Conservation (phyloP, 1,284 basidiomycete species). For the Microbotryum violaceum region DNA sequence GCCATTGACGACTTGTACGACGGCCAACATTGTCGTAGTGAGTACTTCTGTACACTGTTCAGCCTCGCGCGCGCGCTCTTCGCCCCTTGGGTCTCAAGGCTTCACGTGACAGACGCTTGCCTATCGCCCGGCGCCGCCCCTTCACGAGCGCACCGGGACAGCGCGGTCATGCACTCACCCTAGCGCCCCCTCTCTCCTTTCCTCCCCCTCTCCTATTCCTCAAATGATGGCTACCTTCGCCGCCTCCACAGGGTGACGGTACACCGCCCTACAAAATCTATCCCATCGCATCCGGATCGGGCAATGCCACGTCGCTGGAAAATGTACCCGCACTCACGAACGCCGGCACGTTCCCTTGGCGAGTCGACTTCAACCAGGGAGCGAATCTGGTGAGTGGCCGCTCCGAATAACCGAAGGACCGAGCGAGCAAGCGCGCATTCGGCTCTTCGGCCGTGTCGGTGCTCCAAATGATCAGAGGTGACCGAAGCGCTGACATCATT, state of each 20-base stretch:
- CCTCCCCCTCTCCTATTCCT: background rate
- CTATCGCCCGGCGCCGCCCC: no score
- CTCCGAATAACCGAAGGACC: no score
- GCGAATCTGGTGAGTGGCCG: conserved; percentile 19
- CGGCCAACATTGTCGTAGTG: conserved; percentile 17
- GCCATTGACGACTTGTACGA: conserved; percentile 14
- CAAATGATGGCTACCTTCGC: background rate
- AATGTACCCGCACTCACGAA: conserved; percentile 1
- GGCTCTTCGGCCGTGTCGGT: no score
- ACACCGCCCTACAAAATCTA: conserved; percentile 13
- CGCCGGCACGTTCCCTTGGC: conserved; percentile 1
- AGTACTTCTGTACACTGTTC: background rate
- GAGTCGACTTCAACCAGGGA: conserved; percentile 12
- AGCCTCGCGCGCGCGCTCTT: background rate
- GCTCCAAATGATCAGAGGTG: no score
- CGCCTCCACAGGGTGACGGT: conserved; percentile 14
- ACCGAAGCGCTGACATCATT: no score
- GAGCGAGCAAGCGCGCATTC: no score
- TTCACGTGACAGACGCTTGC: no score
- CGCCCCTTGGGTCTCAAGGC: no score
- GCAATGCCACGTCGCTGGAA: conserved; percentile 8
- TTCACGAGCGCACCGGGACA: no score
- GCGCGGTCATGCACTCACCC: background rate
- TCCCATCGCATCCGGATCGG: conserved; percentile 7
- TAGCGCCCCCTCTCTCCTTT: background rate